Evolutionary conservation across 352 stramenopile species (phyloP).

Genomic region (Hyaloperonospora brassicae): DNA sequence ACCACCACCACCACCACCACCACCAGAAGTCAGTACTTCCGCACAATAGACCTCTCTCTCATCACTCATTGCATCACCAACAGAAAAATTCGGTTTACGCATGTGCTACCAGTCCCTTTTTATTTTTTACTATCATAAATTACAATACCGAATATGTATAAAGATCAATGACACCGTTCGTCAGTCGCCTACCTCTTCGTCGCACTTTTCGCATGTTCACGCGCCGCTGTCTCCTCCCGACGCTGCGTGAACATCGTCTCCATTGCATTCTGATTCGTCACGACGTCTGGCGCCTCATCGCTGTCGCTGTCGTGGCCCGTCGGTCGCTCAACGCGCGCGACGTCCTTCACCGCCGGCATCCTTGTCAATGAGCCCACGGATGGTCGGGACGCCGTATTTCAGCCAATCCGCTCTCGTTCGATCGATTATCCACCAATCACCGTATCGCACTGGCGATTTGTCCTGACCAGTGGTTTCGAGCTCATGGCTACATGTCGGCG

Average conservation of each 20-base stretch:
- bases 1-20: background rate
- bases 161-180: background rate
- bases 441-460: background rate
- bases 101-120: no score
- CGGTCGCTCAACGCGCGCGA: constrained; percentile 9
- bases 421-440: constrained; percentile 21
- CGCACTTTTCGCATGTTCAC: constrained; percentile 25
- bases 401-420: constrained; percentile 15
- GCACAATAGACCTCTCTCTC: background rate
- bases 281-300: constrained; percentile 68
- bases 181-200: constrained; percentile 39
- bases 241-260: constrained; percentile 42
- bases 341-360: constrained; percentile 25
- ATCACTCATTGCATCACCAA: background rate
- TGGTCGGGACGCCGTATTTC: constrained; percentile 10
- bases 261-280: constrained; percentile 63
- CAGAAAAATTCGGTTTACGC: no score
- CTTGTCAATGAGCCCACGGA: background rate
- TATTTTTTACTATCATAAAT: no score
- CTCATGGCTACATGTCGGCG: constrained; percentile 24
- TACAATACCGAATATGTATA: no score
- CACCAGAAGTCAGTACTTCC: constrained; percentile 1
- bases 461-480: constrained; percentile 6
- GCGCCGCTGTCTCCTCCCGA: constrained; percentile 45
- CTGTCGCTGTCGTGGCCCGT: constrained; percentile 43